Evolutionary conservation across 1,284 basidiomycete genomes (phyloP), one percentile per base, ranked within the genome.

Genomic region (Papiliotrema fonsecae): DNA sequence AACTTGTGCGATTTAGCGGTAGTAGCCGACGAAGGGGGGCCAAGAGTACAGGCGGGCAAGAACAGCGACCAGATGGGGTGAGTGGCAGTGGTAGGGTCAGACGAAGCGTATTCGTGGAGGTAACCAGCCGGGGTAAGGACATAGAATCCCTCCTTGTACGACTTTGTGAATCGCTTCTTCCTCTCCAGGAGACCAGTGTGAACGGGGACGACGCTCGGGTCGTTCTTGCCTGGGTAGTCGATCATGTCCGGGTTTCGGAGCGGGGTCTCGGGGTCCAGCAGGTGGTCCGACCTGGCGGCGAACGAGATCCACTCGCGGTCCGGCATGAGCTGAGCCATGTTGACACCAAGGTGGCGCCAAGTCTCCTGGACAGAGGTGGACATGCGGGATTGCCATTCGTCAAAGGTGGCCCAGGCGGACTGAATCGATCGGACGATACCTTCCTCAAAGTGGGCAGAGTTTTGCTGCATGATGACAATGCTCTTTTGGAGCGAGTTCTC

Each of bases 391-490:
- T 91, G 86, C 94, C 94, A 98, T 75, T 97, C 93, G 66, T 94
- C 88, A 68, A 90, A 98, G 1, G 92, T 97, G 58, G 87, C 82
- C 94, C 94, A 98, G 0, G 94, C 91, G 31, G 88, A 91, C 75
- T 98, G 92, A 58, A 98, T 84, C 27, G 89, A 85, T 58, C 89
- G 87, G 34, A 98, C 91, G 62, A 98, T 88, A 54, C 93, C 94
- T 65, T 92, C 88, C 74, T 97, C 94, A 62, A 98, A 98, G 72
- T 96, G 87, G 21, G 93, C 94, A 41, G 87, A 90, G 74, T 97
- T 97, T 65, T 97, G 87, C 72, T 98, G 94, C 83, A 97, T 97
- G 72, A 98, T 96, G 67, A 98, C 86, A 67, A 97, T 88, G n/a
- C 86, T 90, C 74, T 98, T 98, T 75, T 98, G 96, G 18, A 98